Evolutionary conservation across 106 monocot genomes (phyloP).

Genomic region (Acorus gramineus): DNA sequence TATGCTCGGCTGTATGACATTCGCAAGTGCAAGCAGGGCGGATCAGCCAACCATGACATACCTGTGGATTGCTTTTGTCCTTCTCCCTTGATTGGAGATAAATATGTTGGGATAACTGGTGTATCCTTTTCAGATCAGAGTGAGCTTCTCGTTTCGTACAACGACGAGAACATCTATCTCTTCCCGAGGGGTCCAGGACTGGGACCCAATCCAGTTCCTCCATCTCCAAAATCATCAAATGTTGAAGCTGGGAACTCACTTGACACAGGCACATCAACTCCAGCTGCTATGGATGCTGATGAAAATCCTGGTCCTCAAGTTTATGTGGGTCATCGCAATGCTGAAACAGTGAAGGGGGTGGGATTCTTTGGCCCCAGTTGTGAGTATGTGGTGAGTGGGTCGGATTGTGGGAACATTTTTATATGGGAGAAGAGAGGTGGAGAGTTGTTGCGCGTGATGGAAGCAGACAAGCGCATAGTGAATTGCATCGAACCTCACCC

Average conservation of each 20-base stretch:
- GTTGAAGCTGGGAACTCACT: background rate
- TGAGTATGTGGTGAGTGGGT: constrained; percentile 92
- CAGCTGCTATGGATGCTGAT: constrained; percentile 3
- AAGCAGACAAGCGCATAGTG: constrained; percentile 73
- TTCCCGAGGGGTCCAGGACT: constrained; percentile 69
- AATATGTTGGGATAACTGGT: constrained; percentile 61
- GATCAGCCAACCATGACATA: constrained; percentile 20
- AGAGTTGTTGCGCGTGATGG: constrained; percentile 71
- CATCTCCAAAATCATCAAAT: constrained; percentile 7
- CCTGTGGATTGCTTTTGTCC: constrained; percentile 68
- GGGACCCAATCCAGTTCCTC: constrained; percentile 24
- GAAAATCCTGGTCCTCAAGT: constrained; percentile 15
- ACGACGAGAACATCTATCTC: constrained; percentile 70
- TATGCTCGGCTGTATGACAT: constrained; percentile 82
- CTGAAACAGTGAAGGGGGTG: constrained; percentile 79
- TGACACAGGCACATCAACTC: background rate
- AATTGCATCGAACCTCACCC: constrained; percentile 89
- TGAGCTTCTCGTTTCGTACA: constrained; percentile 73
- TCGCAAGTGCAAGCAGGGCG: constrained; percentile 51
- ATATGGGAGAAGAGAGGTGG: constrained; percentile 92
- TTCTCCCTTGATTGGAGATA: constrained; percentile 54
- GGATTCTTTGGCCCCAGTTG: constrained; percentile 76
- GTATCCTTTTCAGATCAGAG: constrained; percentile 75
- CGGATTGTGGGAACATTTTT: constrained; percentile 89
- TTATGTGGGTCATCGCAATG: constrained; percentile 58